A percentile compares a stretch with the other conserved stretches of the same genome.
phyloP scores from a whole-genome alignment of 179 eudicot species.

The Patellifolia procumbens region DNA sequence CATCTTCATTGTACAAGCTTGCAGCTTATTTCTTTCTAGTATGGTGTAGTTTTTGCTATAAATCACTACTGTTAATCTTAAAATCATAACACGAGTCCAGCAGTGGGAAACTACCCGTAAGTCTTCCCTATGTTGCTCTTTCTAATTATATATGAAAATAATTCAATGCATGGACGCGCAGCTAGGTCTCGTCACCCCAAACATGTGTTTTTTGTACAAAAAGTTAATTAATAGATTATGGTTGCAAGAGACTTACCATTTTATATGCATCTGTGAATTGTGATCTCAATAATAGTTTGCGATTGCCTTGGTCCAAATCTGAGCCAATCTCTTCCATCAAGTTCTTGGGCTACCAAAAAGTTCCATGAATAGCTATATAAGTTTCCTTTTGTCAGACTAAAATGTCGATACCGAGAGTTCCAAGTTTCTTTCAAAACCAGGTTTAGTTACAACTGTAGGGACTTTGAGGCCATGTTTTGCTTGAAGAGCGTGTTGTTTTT shows the following conservation, averaged over 20 bases:
- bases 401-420: neutral
- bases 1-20: conserved; percentile 20
- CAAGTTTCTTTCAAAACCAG: neutral
- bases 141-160: neutral
- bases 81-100: neutral
- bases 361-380: neutral
- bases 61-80: neutral
- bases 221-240: neutral
- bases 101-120: neutral
- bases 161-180: neutral
- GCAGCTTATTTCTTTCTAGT: neutral
- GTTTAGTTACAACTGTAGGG: neutral
- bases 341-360: neutral
- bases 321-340: neutral
- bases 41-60: neutral
- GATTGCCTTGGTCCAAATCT: neutral
- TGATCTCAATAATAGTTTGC: neutral
- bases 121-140: neutral
- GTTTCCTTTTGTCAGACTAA: neutral
- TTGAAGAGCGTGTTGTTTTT: neutral
- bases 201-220: neutral
- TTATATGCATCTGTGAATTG: neutral
- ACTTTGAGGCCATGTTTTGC: neutral
- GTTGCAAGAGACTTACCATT: neutral
- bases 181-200: neutral